Base-by-base conservation (phyloP, 2,329 filamentous ascomycete species). In the Alternaria alternata region DNA sequence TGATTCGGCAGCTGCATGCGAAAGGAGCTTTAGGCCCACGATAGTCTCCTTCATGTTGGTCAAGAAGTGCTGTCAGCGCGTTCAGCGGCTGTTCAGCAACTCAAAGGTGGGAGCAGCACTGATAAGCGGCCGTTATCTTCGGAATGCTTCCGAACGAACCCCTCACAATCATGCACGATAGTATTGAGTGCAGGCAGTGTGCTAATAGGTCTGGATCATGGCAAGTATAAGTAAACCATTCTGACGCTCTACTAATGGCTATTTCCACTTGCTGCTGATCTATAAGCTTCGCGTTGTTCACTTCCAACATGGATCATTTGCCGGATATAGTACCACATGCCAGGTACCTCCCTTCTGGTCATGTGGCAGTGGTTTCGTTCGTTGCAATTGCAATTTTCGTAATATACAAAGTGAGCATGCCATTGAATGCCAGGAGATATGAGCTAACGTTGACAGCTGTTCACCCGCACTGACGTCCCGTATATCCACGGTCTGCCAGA, bases 401-500 rank as follows among this genome's bases (percentile, higher is more conserved):
- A 18, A 11, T 62, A 20, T 66, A 61, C 24, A 64, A 64, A 43
- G 57, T 36, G 36, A 9, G 5, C 5, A 3, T 28, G 5, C 32
- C 32, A 36, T 12, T 1, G 5, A 6, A 22, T 22, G 7, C 20
- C 5, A 4, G 8, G 26, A 16, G 2, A 26, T 14, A 6, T 7
- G 9, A 42, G 14, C 49, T 51, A 2, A 61, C 11, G 11, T 8
- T 46, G 22, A 18, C 20, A 62, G 61, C 11, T 66, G 14, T 49
- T 65, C 5, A 77, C 66, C 26, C 64, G 68, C 67, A 85, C 83
- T 5, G 83, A 86, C 57, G 81, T 85, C 22, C 80, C 83, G 1
- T 76, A 81, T 51, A 85, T 86, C 62, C 79, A 77, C 49, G 81
- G 81, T 14, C 76, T 85, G 11, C 81, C 79, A 14, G 82, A 86